Evolutionary conservation across 2,329 filamentous ascomycete species (phyloP).

Genomic region (Fusarium sp.): DNA sequence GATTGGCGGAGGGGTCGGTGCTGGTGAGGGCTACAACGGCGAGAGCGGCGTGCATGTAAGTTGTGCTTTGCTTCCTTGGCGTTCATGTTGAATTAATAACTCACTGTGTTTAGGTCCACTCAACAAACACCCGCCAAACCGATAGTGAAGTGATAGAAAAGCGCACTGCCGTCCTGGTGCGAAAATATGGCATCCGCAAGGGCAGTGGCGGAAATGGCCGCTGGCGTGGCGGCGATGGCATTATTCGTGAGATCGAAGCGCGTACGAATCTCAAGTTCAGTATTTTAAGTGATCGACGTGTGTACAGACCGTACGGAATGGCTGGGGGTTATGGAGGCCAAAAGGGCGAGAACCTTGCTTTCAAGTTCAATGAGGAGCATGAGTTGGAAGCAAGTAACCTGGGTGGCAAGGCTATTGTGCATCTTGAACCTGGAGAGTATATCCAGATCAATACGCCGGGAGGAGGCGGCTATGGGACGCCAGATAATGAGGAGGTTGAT

Average conservation of each 20-base stretch:
- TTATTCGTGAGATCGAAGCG: slow-evolving; percentile 52
- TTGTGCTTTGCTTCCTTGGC: slow-evolving; percentile 46
- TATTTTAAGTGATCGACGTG: slow-evolving; percentile 53
- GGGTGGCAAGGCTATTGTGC: background rate
- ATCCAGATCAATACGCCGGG: slow-evolving; percentile 53
- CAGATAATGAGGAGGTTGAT: background rate
- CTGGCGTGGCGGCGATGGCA: slow-evolving; percentile 51
- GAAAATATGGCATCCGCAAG: slow-evolving; percentile 45
- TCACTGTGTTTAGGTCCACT: slow-evolving; percentile 64
- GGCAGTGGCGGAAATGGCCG: slow-evolving; percentile 39
- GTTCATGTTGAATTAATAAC: slow-evolving; percentile 47
- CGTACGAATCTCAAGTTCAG: slow-evolving; percentile 48
- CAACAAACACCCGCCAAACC: slow-evolving; percentile 88
- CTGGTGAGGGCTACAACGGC: slow-evolving; percentile 78
- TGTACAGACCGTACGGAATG: slow-evolving; percentile 51
- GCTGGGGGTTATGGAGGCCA: slow-evolving; percentile 45
- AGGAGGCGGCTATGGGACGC: slow-evolving; percentile 47
- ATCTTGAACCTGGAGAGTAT: slow-evolving; percentile 48
- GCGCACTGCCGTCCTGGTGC: slow-evolving; percentile 50
- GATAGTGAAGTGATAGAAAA: slow-evolving; percentile 77
- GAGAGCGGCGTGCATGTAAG: slow-evolving; percentile 77
- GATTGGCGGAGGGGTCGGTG: slow-evolving; percentile 81
- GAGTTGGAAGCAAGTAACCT: slow-evolving; percentile 9
- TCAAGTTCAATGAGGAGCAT: slow-evolving; percentile 45
- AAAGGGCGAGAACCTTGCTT: slow-evolving; percentile 47